Evolutionary conservation across 345 rosid species (phyloP), one percentile per base, ranked within the genome.

Genomic region (Noccaea caerulescens): DNA sequence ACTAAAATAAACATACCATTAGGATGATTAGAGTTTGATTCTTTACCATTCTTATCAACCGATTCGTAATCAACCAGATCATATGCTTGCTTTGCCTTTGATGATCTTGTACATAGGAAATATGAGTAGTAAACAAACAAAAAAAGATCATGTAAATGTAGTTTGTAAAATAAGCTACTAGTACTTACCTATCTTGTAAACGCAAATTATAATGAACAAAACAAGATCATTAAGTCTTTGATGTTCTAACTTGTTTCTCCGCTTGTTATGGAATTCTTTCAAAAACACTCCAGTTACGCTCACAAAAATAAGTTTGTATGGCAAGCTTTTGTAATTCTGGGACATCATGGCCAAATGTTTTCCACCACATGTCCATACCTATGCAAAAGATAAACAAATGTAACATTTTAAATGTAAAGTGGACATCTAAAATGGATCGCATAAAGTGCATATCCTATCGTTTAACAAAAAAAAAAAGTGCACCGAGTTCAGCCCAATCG

Each of bases 1-100:
- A 25, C 27, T 2, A 25, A 25, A 25, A 25, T 25, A 43, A 43
- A 47, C 8, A 18, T 58, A 42, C 65, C 50, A 41, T 59, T 2
- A 41, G 7, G 8, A 3, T 44, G 8, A 12, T 4, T 38, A 0
- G 10, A 4, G 2, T 44, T 65, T 0, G 5, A 11, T 1, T 20
- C 47, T 49, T 11, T 20, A 11, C n/a, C 20, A 37, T 65, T 5
- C 12, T 33, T 65, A 37, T 50, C 69, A 65, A 49, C 49, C 20
- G 36, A 64, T 50, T 50, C 58, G 3, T 49, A 64, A 34, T 36
- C 69, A 64, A 37, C 58, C 1, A 1, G 25, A 65, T 65, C 58
- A 65, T 64, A 49, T 1, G 34, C 34, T 63, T 7, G 7, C 9
- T 33, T 47, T 14, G 16, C 36, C 11, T 47, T 49, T 62, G 36